phyloP scores from a whole-genome alignment of 257 asterid species.

The Rehmannia glutinosa region DNA sequence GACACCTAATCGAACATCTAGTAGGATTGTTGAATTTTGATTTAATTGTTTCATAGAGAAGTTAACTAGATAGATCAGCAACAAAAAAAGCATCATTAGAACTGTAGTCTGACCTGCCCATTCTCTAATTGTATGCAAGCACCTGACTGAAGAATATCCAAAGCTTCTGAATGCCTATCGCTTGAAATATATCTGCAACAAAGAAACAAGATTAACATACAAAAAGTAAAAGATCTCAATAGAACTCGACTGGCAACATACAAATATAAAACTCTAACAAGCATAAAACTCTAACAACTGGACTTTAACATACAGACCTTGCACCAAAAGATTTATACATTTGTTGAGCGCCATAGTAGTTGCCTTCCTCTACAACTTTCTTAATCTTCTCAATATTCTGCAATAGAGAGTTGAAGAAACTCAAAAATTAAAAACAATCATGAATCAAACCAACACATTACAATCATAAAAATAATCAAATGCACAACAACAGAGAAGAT shows the following conservation, averaged over 20 bases:
- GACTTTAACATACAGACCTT: conserved; percentile 40
- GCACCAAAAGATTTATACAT: conserved; percentile 88
- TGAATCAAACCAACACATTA: too few species aligned
- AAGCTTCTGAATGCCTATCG: conserved; percentile 56
- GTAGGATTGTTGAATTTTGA: background rate
- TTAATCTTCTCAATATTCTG: conserved; percentile 79
- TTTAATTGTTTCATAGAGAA: background rate
- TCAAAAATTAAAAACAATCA: background rate
- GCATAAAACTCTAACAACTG: too few species aligned
- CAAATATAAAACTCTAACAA: background rate
- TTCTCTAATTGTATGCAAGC: conserved; percentile 65
- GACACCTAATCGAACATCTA: background rate
- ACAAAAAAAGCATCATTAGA: background rate
- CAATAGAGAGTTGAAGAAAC: conserved; percentile 4
- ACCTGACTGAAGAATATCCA: conserved; percentile 66
- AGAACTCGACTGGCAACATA: background rate
- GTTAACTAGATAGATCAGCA: background rate
- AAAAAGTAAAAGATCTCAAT: background rate
- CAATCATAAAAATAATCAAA: too few species aligned
- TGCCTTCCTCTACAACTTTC: conserved; percentile 73
- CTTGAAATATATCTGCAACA: conserved; percentile 43
- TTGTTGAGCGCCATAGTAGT: conserved; percentile 97
- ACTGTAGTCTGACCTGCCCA: conserved; percentile 39
- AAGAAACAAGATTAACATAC: background rate
- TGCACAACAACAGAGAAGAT: background rate